Base-by-base conservation (phyloP, 768 basidiomycete species). In the Kwoniella pini region DNA sequence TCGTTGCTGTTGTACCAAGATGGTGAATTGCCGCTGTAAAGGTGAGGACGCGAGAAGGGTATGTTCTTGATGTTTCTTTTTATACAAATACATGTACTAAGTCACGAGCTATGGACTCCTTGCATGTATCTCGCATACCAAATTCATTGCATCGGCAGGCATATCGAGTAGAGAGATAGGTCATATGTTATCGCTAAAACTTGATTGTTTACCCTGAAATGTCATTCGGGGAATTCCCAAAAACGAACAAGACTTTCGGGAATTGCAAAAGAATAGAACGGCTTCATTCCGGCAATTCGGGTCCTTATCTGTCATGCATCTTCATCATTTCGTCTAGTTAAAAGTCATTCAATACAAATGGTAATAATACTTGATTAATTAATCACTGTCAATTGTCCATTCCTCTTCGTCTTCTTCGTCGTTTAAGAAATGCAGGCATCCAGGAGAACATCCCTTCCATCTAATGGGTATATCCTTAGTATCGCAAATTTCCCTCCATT, bases 401-500 rank as follows among this genome's bases (percentile, higher is more conserved):
- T 17, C 57, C 57, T 50, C 63, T 63, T 65, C 65, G 3, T 60
- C 67, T 10, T 64, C 64, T 12, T 69, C 69, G 3, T 66, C 72
- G 26, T 73, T 70, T 57, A 78, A 46, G 60, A 75, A 76, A 10
- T 51, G 58, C 58, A 78, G 52, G 62, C 77, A 78, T 6, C 73
- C 77, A 1, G 64, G 69, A 1, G 62, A 64, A 57, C 77, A 78
- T 30, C 77, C 77, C 55, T 52, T 48, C 74, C 75, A 76, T 43
- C 61, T 58, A 1, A 76, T 59, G 0, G 77, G 77, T 19, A 69
- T 52, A 30, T 64, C 63, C 10, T 60, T 65, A 17, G 36, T 45
- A 15, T 62, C 64, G 55, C 46, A 64, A 10, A 76, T 64, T 21
- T 67, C 53, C n/a, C 58, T 56, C 72, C 71, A 78, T 52, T 78